Percentiles rank a stretch among this genome's conserved stretches.
Evolutionary conservation across 2,329 filamentous ascomycete genomes (phyloP).

Genomic region (Akanthomyces lecanii): DNA sequence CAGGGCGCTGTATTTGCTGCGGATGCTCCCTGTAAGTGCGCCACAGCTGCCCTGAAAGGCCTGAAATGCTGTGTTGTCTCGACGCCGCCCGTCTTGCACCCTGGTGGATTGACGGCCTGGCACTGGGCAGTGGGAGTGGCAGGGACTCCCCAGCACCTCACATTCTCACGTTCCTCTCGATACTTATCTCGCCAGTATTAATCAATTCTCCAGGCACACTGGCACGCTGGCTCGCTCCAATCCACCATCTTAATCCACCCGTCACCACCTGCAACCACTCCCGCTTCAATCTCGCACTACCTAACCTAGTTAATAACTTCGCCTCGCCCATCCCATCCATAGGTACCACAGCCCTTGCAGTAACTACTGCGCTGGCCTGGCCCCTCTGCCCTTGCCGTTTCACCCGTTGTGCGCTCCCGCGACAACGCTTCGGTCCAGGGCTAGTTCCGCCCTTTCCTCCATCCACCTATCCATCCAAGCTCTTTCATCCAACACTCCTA

Average conservation of each 20-base stretch:
- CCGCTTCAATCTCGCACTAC: background rate
- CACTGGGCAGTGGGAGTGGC: too few relatives aligned
- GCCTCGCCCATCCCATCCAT: background rate
- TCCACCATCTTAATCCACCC: background rate
- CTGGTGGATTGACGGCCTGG: too few relatives aligned
- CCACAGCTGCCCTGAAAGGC: background rate
- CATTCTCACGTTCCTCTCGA: too few relatives aligned
- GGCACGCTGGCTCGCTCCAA: background rate
- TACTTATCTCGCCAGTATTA: background rate
- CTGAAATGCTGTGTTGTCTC: too few relatives aligned
- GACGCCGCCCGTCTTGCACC: too few relatives aligned
- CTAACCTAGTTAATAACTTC: background rate
- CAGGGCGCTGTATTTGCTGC: too few relatives aligned
- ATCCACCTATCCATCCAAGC: background rate
- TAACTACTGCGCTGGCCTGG: background rate
- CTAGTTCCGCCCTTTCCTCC: background rate
- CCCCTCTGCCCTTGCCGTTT: conserved; percentile 9
- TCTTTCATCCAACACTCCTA: background rate
- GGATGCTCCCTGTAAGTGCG: too few relatives aligned
- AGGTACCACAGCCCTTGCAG: background rate
- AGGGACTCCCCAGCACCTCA: too few relatives aligned
- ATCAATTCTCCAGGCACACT: background rate
- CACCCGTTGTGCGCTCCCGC: conserved; percentile 3
- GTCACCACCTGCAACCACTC: conserved; percentile 1
- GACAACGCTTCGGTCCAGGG: background rate